Percentiles rank a stretch among this genome's conserved stretches.
phyloP scores from a whole-genome alignment of 2,329 filamentous ascomycete genomes.

The Diaporthe sp. region DNA sequence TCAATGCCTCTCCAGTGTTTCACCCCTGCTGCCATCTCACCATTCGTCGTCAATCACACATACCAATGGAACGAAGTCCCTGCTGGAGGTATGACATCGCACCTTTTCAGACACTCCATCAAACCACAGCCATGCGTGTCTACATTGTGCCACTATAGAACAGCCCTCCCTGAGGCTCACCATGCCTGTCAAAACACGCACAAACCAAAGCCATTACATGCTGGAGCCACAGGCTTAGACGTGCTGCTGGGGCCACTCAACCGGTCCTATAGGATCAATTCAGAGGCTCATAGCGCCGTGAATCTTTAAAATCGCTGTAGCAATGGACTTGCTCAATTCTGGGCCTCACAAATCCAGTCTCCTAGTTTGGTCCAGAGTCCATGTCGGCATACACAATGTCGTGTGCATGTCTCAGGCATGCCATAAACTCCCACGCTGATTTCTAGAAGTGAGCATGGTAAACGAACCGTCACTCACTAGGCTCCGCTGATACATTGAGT shows the following conservation, averaged over 20 bases:
- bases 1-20: background rate
- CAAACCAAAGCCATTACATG: background rate
- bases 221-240: background rate
- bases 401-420: background rate
- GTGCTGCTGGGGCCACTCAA: no score
- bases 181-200: background rate
- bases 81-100: background rate
- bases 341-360: background rate
- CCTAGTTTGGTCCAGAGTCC: background rate
- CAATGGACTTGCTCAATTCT: background rate
- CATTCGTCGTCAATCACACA: background rate
- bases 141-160: background rate
- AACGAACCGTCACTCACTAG: background rate
- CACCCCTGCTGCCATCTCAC: background rate
- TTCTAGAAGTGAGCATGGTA: background rate
- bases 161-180: background rate
- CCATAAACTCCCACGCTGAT: background rate
- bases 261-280: no score
- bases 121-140: background rate
- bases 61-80: background rate
- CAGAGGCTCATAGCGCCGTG: background rate
- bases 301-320: background rate
- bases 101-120: background rate
- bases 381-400: background rate
- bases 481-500: background rate